Percentiles rank a stretch among this genome's conserved stretches.
These are phyloP conservation scores for Cylindrotheca fusiformis DNA, from an alignment of 108 stramenopile species.

Conservation along the genomic window DNA sequence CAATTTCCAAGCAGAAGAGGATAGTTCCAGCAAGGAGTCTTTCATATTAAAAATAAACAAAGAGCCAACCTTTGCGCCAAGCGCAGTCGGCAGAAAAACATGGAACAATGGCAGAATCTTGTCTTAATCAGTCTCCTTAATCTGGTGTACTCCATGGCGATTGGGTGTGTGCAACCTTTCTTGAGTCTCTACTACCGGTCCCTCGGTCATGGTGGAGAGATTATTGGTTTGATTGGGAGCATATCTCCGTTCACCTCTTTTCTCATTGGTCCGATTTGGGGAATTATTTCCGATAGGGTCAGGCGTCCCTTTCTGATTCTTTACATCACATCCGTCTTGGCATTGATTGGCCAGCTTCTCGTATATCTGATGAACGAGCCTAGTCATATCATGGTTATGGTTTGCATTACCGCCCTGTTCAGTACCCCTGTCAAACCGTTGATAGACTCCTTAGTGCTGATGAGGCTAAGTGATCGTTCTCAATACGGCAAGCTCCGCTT, in stretches of 20 bases:
- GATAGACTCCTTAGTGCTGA: conserved; percentile 89
- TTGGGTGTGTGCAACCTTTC: conserved; percentile 87
- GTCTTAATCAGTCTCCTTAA: conserved; percentile 59
- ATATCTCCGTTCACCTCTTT: conserved; percentile 92
- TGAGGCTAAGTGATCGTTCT: conserved; percentile 55
- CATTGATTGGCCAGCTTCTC: conserved; percentile 66
- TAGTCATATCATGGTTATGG: conserved; percentile 56
- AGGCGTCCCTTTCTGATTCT: conserved; percentile 13
- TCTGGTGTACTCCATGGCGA: conserved; percentile 83
- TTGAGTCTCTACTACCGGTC: conserved; percentile 92
- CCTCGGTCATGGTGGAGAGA: conserved; percentile 71
- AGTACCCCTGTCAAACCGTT: conserved; percentile 91
- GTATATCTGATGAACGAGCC: conserved; percentile 52
- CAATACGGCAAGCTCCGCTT: conserved; percentile 88
- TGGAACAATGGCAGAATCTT: conserved; percentile 1
- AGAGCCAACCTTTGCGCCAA: no score
- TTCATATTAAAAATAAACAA: no score
- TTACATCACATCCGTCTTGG: conserved; percentile 72
- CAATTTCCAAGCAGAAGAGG: no score
- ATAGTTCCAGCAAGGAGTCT: no score
- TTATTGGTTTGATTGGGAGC: conserved; percentile 85
- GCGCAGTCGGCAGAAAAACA: background rate
- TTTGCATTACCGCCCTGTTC: conserved; percentile 79
- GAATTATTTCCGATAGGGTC: conserved; percentile 23
- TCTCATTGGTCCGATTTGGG: conserved; percentile 91